Conservation (phyloP, 306 rosid species). For the Pachyrhizus erosus region DNA sequence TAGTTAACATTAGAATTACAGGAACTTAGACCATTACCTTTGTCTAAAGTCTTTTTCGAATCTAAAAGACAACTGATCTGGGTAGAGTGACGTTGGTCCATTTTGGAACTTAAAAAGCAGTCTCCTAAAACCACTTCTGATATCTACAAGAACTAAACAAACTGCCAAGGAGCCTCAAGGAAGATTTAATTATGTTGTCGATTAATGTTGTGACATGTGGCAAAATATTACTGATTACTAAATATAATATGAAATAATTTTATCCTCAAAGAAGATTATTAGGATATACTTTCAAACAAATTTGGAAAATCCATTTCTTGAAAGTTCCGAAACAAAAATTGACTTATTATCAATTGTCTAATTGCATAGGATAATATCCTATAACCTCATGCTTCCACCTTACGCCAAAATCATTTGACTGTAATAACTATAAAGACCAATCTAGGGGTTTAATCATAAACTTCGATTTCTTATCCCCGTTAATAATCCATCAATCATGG, state of each 20-base stretch:
- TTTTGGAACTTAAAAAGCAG: not conserved
- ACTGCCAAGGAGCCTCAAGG: slow-evolving; percentile 2
- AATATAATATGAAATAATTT: slow-evolving; percentile 1
- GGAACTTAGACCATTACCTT: not conserved
- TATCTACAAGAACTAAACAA: slow-evolving; percentile 6
- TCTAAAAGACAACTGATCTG: not conserved
- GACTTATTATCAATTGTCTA: not conserved
- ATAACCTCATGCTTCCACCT: not conserved
- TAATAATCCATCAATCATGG: not conserved
- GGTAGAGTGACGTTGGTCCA: not conserved
- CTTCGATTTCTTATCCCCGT: not conserved
- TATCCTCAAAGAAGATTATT: not conserved
- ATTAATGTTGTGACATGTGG: not conserved
- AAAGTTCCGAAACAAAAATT: not conserved
- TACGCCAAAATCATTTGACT: not conserved
- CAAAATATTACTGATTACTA: not conserved
- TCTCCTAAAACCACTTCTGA: not conserved
- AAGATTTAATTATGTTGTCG: not conserved
- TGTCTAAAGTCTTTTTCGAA: not conserved
- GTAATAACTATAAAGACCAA: not conserved
- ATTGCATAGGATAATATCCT: not conserved
- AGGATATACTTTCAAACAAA: not conserved
- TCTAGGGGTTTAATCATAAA: not conserved
- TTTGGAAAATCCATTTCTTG: not conserved
- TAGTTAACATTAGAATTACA: not conserved